Percentiles rank a stretch among this genome's conserved stretches.
These are phyloP conservation scores for Gilbertella persicaria DNA, from an alignment of 371 early-diverging fungal species.

Conservation along the genomic window DNA sequence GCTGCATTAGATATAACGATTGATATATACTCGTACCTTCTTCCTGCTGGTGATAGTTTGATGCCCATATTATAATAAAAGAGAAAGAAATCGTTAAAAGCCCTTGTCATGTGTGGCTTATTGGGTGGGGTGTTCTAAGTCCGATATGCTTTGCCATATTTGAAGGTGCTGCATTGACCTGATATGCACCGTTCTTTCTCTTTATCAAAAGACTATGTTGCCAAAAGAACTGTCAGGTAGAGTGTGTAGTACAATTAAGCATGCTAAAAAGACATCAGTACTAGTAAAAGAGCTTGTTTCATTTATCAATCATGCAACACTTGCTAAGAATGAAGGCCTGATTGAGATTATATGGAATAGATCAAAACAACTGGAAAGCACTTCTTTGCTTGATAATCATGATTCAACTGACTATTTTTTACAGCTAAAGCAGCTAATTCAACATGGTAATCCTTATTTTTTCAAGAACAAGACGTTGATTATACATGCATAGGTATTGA, in stretches of 20 bases:
- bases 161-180: no score
- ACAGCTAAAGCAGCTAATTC: not conserved
- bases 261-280: slow-evolving; percentile 1
- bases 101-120: no score
- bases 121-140: no score
- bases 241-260: not conserved
- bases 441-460: not conserved
- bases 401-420: not conserved
- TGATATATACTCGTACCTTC: slow-evolving; percentile 22
- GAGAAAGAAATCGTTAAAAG: not conserved
- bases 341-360: slow-evolving; percentile 11
- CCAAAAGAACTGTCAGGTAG: slow-evolving; percentile 6
- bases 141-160: no score
- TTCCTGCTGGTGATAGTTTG: slow-evolving; percentile 37
- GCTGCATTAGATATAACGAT: no score
- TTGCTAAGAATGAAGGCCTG: slow-evolving; percentile 1
- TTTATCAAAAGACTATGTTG: no score
- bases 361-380: not conserved
- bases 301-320: not conserved
- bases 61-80: slow-evolving; percentile 12
- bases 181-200: no score
- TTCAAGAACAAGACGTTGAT: not conserved
- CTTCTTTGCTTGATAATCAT: not conserved
- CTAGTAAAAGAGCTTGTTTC: slow-evolving; percentile 3
- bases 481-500: slow-evolving; percentile 1